A percentile compares a stretch with the other conserved stretches of the same genome.
These are phyloP conservation scores for Dryas integrifolia DNA, from an alignment of 331 rosid genomes.

Conservation along the genomic window DNA sequence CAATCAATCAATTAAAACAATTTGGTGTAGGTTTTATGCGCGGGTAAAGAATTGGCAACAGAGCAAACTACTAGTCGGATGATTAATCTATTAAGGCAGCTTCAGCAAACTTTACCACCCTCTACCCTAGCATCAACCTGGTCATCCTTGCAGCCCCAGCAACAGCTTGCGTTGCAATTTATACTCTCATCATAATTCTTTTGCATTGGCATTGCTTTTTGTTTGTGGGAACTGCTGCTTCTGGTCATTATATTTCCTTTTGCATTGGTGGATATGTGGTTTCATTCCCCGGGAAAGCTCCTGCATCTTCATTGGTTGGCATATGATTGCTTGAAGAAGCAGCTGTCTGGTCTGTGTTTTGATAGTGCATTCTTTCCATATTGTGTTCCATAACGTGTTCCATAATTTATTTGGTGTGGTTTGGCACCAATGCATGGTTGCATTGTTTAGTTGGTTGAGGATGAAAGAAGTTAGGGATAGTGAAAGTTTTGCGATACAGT, in stretches of 20 bases:
- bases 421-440: constrained; percentile 25
- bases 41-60: constrained; percentile 23
- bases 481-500: constrained; percentile 38
- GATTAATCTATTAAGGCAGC: constrained; percentile 25
- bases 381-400: constrained; percentile 15
- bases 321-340: constrained; percentile 34
- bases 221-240: not conserved
- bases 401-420: constrained; percentile 24
- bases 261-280: constrained; percentile 23
- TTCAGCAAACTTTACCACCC: constrained; percentile 25
- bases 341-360: constrained; percentile 30
- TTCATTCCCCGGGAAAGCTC: constrained; percentile 17
- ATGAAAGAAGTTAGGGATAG: constrained; percentile 19
- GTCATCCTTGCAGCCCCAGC: constrained; percentile 31
- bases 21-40: constrained; percentile 24
- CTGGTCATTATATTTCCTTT: constrained; percentile 2
- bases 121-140: constrained; percentile 18
- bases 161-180: constrained; percentile 24
- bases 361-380: constrained; percentile 31
- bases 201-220: not conserved
- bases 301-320: constrained; percentile 20
- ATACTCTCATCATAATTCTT: constrained; percentile 18
- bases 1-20: not conserved
- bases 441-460: constrained; percentile 21
- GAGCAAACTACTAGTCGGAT: constrained; percentile 22